Percentiles rank a stretch among this genome's conserved stretches.
Evolutionary conservation across 1,139 yeast genomes (phyloP).

Genomic region (Taphrina communis): DNA sequence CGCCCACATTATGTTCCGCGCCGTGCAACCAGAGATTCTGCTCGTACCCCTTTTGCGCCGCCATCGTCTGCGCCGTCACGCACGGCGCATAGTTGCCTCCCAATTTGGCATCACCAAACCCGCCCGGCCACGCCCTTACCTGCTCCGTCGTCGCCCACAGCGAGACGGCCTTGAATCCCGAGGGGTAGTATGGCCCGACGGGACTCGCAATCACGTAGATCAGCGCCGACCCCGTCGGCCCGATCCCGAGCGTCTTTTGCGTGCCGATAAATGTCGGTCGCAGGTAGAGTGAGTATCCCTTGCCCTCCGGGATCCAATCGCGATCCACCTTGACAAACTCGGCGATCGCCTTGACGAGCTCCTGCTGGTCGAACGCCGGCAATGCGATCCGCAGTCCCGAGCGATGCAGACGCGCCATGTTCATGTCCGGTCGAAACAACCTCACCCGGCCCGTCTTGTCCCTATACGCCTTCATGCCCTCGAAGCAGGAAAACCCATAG

Average conservation of each 20-base stretch:
- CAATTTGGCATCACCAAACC: constrained; percentile 91
- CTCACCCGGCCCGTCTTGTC: constrained; percentile 65
- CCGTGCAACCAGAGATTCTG: constrained; percentile 98
- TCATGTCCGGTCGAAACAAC: constrained; percentile 86
- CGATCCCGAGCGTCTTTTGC: constrained; percentile 81
- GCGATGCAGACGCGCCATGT: constrained; percentile 87
- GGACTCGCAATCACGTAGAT: constrained; percentile 89
- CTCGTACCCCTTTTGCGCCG: constrained; percentile 86
- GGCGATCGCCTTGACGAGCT: constrained; percentile 73
- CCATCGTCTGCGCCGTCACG: constrained; percentile 83
- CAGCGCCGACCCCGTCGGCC: constrained; percentile 77
- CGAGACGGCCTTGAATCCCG: constrained; percentile 92
- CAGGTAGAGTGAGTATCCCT: constrained; percentile 87
- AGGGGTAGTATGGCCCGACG: constrained; percentile 87
- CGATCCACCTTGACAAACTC: constrained; percentile 75
- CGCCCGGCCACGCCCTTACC: constrained; percentile 99
- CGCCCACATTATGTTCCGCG: constrained; percentile 85
- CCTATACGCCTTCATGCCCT: constrained; percentile 92
- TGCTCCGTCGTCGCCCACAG: constrained; percentile 94
- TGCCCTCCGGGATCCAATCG: constrained; percentile 77
- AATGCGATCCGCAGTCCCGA: constrained; percentile 86
- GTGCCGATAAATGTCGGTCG: constrained; percentile 97
- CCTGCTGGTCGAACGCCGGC: constrained; percentile 81
- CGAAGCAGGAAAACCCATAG: constrained; percentile 92
- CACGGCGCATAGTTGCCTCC: constrained; percentile 99